These are phyloP conservation scores for Sporothrix mexicana DNA, from an alignment of 2,329 filamentous ascomycete genomes.

Conservation along the genomic window DNA sequence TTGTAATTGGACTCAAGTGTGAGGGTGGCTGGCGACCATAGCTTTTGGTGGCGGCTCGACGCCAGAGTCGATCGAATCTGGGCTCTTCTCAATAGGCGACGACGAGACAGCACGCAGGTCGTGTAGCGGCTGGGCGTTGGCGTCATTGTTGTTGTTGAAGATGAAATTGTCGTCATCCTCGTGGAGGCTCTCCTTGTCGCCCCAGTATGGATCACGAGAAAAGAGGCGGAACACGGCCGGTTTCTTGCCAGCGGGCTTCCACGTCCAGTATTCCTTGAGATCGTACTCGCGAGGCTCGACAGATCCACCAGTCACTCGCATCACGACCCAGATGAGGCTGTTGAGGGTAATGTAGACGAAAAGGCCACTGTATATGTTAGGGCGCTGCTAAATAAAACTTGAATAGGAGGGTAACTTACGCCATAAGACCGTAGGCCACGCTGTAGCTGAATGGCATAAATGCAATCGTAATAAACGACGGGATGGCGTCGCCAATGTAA, in stretches of 20 bases:
- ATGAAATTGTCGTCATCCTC: constrained; percentile 34
- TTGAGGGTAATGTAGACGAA: constrained; percentile 60
- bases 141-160: constrained; percentile 29
- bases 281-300: constrained; percentile 59
- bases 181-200: constrained; percentile 37
- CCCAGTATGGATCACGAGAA: constrained; percentile 40
- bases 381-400: not conserved
- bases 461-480: constrained; percentile 75
- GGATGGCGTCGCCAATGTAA: constrained; percentile 76
- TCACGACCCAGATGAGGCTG: constrained; percentile 53
- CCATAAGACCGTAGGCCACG: constrained; percentile 77
- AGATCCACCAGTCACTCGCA: constrained; percentile 51
- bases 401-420: constrained; percentile 52
- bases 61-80: not conserved
- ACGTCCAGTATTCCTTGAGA: constrained; percentile 62
- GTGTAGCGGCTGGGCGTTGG: constrained; percentile 31
- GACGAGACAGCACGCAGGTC: constrained; percentile 27
- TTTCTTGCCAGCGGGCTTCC: constrained; percentile 55
- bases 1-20: not conserved
- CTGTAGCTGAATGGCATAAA: constrained; percentile 82
- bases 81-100: constrained; percentile 28
- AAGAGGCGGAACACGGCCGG: constrained; percentile 55
- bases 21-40: constrained; percentile 27
- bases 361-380: constrained; percentile 51
- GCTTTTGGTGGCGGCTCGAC: constrained; percentile 31